These are phyloP conservation scores for Xylaria sp. DNA, from an alignment of 2,329 filamentous ascomycete species.

Conservation along the genomic window DNA sequence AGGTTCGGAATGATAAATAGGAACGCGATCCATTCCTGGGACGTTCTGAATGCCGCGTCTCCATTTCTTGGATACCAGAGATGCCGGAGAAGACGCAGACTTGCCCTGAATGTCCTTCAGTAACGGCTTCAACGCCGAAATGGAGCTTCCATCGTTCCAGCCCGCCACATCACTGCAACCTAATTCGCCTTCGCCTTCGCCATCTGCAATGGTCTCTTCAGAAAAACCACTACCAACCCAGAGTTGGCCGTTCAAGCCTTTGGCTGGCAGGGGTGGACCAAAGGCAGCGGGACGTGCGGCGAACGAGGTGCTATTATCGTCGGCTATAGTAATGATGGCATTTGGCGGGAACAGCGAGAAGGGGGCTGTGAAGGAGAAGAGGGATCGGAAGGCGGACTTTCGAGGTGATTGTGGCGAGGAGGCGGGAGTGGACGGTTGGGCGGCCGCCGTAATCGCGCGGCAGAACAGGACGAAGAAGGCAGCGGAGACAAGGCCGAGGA, in stretches of 20 bases:
- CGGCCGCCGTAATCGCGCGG: conserved; percentile 44
- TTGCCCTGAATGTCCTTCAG: conserved; percentile 33
- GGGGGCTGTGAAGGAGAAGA: conserved; percentile 68
- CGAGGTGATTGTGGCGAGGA: conserved; percentile 28
- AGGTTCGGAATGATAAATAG: conserved; percentile 23
- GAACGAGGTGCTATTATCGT: conserved; percentile 98
- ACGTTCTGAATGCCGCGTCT: conserved; percentile 34
- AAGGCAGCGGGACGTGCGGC: conserved; percentile 89
- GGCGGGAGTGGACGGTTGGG: conserved; percentile 27
- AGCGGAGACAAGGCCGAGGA: conserved; percentile 49
- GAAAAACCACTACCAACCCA: conserved; percentile 93
- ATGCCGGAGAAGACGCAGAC: conserved; percentile 27
- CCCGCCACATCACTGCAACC: conserved; percentile 93
- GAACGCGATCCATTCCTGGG: conserved; percentile 30
- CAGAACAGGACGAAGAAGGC: conserved; percentile 51
- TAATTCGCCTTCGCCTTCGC: conserved; percentile 71
- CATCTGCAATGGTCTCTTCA: conserved; percentile 64
- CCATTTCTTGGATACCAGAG: conserved; percentile 32
- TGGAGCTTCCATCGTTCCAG: conserved; percentile 63
- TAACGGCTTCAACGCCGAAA: conserved; percentile 39
- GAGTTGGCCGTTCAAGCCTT: conserved; percentile 78
- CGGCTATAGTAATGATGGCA: conserved; percentile 90
- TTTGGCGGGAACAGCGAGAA: conserved; percentile 92
- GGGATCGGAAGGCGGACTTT: conserved; percentile 46
- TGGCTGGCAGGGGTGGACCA: conserved; percentile 68